Percentiles rank a stretch among this genome's conserved stretches.
Evolutionary conservation across 2,329 filamentous ascomycete species (phyloP).

Genomic region (Trichoderma polysporum): DNA sequence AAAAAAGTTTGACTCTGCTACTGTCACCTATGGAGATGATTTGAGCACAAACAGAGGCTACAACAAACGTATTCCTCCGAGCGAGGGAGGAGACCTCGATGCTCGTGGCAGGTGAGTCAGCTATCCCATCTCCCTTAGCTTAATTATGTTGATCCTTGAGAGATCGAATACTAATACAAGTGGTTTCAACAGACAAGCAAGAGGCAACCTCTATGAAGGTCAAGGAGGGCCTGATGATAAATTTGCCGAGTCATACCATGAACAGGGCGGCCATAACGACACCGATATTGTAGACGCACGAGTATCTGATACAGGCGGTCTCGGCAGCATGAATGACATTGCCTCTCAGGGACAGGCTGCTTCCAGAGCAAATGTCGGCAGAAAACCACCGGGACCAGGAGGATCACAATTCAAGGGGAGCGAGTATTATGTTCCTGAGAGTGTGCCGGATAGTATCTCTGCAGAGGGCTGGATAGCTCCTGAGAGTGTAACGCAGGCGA

Average conservation of each 20-base stretch:
- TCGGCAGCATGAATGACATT: constrained; percentile 31
- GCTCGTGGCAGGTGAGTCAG: constrained; percentile 44
- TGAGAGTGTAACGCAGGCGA: constrained; percentile 40
- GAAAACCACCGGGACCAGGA: constrained; percentile 35
- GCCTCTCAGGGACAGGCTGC: constrained; percentile 39
- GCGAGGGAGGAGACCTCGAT: constrained; percentile 46
- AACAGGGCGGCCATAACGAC: constrained; percentile 37
- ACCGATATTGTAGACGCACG: constrained; percentile 35
- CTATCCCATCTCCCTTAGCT: too few relatives aligned
- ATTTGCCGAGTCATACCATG: constrained; percentile 32
- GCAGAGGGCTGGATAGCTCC: constrained; percentile 44
- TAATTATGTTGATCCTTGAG: neutral
- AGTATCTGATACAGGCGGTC: constrained; percentile 26
- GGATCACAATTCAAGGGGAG: constrained; percentile 43
- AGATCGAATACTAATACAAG: neutral
- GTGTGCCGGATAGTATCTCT: constrained; percentile 43
- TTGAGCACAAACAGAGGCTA: constrained; percentile 47
- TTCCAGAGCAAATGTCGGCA: constrained; percentile 40
- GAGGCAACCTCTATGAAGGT: constrained; percentile 46
- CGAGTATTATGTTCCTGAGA: constrained; percentile 43
- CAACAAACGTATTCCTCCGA: constrained; percentile 46
- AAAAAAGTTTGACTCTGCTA: constrained; percentile 39
- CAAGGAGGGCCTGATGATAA: constrained; percentile 41
- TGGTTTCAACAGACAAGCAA: constrained; percentile 40
- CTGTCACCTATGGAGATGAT: constrained; percentile 39